These are phyloP conservation scores for Pseudogymnoascus destructans DNA, from an alignment of 2,329 filamentous ascomycete genomes.

Conservation along the genomic window DNA sequence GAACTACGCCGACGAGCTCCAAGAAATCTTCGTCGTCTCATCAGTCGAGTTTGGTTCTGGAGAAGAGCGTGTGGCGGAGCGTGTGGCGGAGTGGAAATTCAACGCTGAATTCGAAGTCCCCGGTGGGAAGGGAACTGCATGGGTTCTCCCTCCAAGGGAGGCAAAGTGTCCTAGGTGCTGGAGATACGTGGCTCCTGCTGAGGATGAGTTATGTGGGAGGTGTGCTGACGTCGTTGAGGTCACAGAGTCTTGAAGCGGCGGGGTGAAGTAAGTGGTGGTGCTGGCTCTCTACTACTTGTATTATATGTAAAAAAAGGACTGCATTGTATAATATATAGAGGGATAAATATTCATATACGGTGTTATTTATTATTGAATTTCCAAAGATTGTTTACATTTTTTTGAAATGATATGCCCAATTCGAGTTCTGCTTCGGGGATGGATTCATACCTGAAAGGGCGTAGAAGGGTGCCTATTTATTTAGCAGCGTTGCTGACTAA, in stretches of 20 bases:
- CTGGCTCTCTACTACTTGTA: slow-evolving; percentile 8
- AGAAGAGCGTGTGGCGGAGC: slow-evolving; percentile 31
- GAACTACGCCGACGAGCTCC: slow-evolving; percentile 30
- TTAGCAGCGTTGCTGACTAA: background rate
- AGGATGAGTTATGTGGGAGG: slow-evolving; percentile 55
- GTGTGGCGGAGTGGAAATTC: slow-evolving; percentile 35
- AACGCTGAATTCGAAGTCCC: slow-evolving; percentile 17
- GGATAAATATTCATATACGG: background rate
- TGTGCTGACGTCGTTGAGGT: slow-evolving; percentile 55
- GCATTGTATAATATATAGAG: background rate
- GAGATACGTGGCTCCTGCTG: slow-evolving; percentile 61
- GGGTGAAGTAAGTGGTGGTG: background rate
- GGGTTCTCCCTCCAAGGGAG: slow-evolving; percentile 32
- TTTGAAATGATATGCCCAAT: background rate
- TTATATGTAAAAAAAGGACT: background rate
- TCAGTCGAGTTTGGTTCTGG: slow-evolving; percentile 40
- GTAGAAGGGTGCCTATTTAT: no score
- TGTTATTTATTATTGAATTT: background rate
- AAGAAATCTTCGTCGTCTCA: slow-evolving; percentile 56
- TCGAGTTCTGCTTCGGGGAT: background rate
- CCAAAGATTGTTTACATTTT: background rate
- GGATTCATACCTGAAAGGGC: background rate
- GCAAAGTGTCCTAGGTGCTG: slow-evolving; percentile 82
- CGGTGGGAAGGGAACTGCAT: slow-evolving; percentile 16
- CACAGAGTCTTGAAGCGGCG: background rate